Conservation (phyloP, 768 basidiomycete genomes). For the Cytidiella melzeri region DNA sequence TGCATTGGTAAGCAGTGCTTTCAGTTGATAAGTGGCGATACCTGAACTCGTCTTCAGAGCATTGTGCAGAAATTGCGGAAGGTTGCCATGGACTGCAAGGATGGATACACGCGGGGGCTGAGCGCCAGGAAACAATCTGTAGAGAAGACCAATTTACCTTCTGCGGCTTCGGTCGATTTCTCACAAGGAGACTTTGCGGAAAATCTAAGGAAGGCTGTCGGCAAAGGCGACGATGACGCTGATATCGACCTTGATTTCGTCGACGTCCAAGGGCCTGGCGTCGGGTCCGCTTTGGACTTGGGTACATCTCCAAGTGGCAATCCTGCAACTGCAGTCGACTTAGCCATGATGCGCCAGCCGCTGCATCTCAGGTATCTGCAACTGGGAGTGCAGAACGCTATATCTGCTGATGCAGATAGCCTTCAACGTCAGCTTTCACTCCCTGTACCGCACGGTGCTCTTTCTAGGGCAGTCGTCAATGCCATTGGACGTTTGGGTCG, state of each 20-base stretch:
- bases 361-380: slow-evolving; percentile 45
- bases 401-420: slow-evolving; percentile 9
- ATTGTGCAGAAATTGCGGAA: slow-evolving; percentile 81
- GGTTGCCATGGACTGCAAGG: slow-evolving; percentile 76
- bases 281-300: slow-evolving; percentile 11
- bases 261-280: slow-evolving; percentile 10
- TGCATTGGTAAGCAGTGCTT: slow-evolving; percentile 63
- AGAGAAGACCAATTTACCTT: neutral
- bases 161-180: slow-evolving; percentile 15
- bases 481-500: slow-evolving; percentile 79
- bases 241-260: slow-evolving; percentile 77
- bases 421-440: slow-evolving; percentile 29
- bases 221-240: slow-evolving; percentile 51
- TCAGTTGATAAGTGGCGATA: too few species aligned
- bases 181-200: slow-evolving; percentile 55
- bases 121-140: neutral
- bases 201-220: slow-evolving; percentile 28
- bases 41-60: too few species aligned
- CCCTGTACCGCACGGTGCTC: slow-evolving; percentile 51
- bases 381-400: slow-evolving; percentile 33
- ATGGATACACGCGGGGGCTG: slow-evolving; percentile 37
- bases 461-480: slow-evolving; percentile 73
- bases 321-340: slow-evolving; percentile 40
- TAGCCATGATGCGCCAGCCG: slow-evolving; percentile 61
- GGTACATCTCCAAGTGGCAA: slow-evolving; percentile 8